Evolutionary conservation across 176 grass and related monocot genomes (phyloP), one percentile per base, ranked within the genome.

Genomic region (Musa itinerans): DNA sequence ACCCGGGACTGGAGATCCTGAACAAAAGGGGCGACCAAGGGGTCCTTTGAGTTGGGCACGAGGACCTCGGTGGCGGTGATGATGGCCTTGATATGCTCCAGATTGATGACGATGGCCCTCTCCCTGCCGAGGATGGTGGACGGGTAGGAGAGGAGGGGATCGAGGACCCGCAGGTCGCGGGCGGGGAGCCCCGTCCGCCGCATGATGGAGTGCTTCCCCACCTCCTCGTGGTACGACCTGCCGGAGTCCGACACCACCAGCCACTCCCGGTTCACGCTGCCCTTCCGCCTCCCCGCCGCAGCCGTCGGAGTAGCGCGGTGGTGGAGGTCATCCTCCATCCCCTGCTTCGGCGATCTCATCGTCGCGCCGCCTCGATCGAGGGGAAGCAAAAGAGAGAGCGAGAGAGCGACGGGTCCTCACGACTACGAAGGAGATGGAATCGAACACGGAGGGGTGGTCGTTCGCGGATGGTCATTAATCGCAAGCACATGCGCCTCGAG

Each of bases 101-200:
- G 85, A 71, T 89, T 97, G 19, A 97, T 63, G 67, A 97, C 88
- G 78, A 97, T 79, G 64, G 90, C 88, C 66, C 88, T 82, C 16
- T 97, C 90, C 74, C 94, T 84, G 50, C 86, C 90, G 15, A 97
- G 78, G 74, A 97, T 91, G 16, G 88, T 89, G 65, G 94, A 97
- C 5, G 88, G 94, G 86, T 89, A 93, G 17, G 88, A 61, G 79
- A 97, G 94, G 27, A 78, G 25, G 48, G 88, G 90, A 34, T 97
- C 94, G 34, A 97, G 94, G 54, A 89, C 52, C 27, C 94, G 82
- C 50, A 93, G 84, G 78, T 97, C 94, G 16, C 94, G 94, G 34
- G 78, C 84, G 1, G 88, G 94, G 15, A 97, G 83, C 16, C 90
- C 88, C 78, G 94, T 97, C 73, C 87, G 85, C 34, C 78, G 78